phyloP scores from a whole-genome alignment of 192 early-diverging fungal species.

The Coemansia pectinata region DNA sequence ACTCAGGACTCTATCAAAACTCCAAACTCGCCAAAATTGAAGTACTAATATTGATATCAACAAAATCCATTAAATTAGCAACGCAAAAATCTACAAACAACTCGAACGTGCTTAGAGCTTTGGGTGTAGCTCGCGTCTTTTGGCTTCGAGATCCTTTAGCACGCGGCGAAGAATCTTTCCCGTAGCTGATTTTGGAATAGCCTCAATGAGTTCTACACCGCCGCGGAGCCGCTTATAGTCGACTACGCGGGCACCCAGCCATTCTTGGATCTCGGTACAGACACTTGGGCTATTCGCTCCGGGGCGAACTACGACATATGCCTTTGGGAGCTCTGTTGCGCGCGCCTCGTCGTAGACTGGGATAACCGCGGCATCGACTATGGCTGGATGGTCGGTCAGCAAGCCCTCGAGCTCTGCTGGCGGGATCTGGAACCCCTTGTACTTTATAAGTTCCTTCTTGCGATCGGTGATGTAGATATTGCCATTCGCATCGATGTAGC shows the following conservation, averaged over 20 bases:
- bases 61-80: neutral
- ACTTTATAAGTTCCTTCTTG: slow-evolving; percentile 92
- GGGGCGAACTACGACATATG: slow-evolving; percentile 71
- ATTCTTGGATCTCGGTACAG: slow-evolving; percentile 47
- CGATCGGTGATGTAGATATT: slow-evolving; percentile 70
- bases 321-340: slow-evolving; percentile 75
- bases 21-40: neutral
- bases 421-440: slow-evolving; percentile 83
- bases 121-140: slow-evolving; percentile 12
- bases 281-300: slow-evolving; percentile 36
- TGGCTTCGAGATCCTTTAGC: slow-evolving; percentile 45
- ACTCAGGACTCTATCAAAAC: neutral
- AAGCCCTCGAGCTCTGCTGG: slow-evolving; percentile 88
- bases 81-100: neutral
- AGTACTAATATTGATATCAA: neutral
- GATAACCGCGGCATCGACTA: slow-evolving; percentile 71
- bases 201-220: slow-evolving; percentile 70
- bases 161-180: slow-evolving; percentile 84
- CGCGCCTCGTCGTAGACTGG: slow-evolving; percentile 62
- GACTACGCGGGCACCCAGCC: slow-evolving; percentile 63
- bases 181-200: slow-evolving; percentile 76
- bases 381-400: slow-evolving; percentile 65
- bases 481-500: slow-evolving; percentile 63
- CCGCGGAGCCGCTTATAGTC: slow-evolving; percentile 78
- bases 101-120: slow-evolving; percentile 14